phyloP scores from a whole-genome alignment of 257 asterid species.

The Solanum bukasovii region DNA sequence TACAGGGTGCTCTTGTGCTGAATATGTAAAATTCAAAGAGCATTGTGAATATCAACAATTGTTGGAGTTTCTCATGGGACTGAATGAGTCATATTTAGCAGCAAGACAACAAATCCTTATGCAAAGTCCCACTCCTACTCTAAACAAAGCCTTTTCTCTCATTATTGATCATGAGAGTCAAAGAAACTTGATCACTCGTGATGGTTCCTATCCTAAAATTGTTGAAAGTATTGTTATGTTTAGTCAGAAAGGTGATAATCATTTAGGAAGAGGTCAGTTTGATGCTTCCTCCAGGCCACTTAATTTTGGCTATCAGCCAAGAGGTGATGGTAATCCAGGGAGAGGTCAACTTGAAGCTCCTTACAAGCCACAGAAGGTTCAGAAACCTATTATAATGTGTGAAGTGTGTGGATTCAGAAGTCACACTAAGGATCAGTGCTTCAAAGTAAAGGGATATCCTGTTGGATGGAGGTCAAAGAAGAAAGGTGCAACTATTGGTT shows the following conservation, averaged over 20 bases:
- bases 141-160: not conserved
- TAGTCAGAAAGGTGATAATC: not conserved
- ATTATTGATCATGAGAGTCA: not conserved
- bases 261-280: too few relatives aligned
- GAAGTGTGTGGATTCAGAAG: not conserved
- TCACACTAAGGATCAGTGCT: not conserved
- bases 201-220: not conserved
- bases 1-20: too few relatives aligned
- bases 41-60: too few relatives aligned
- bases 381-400: not conserved
- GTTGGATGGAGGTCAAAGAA: not conserved
- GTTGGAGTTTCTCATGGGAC: not conserved
- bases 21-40: too few relatives aligned
- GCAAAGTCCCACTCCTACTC: not conserved
- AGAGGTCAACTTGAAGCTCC: not conserved
- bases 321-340: not conserved
- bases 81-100: not conserved
- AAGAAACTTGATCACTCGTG: not conserved
- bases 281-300: too few relatives aligned
- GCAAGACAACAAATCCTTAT: not conserved
- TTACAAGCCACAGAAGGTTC: not conserved
- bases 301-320: too few relatives aligned
- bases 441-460: not conserved
- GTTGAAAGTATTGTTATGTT: not conserved
- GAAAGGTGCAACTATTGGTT: not conserved